These are phyloP conservation scores for Cardamine chenopodiifolia DNA, from an alignment of 345 rosid genomes.

Conservation along the genomic window DNA sequence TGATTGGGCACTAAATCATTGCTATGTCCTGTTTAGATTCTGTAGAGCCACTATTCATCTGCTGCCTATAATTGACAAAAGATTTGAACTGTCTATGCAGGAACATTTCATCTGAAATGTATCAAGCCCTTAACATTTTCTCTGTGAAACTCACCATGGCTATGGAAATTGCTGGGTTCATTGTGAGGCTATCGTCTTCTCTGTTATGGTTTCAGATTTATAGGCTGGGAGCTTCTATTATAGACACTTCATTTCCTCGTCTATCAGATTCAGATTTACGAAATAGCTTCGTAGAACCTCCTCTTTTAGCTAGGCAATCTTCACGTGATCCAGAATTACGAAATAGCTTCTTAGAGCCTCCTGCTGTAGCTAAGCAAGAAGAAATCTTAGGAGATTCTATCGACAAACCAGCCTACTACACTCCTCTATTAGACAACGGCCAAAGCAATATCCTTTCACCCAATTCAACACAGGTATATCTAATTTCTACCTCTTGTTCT, in stretches of 20 bases:
- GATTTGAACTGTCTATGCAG: slow-evolving; percentile 37
- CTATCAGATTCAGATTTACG: slow-evolving; percentile 63
- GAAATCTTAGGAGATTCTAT: slow-evolving; percentile 64
- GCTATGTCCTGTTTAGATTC: not conserved
- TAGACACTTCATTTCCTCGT: slow-evolving; percentile 46
- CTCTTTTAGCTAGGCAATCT: slow-evolving; percentile 47
- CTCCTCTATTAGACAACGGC: slow-evolving; percentile 64
- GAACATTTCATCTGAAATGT: slow-evolving; percentile 58
- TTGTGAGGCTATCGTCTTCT: slow-evolving; percentile 75
- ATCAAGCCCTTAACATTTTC: slow-evolving; percentile 57
- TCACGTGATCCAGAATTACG: slow-evolving; percentile 64
- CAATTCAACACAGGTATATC: slow-evolving; percentile 17
- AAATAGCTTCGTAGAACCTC: slow-evolving; percentile 70
- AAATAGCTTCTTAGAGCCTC: slow-evolving; percentile 68
- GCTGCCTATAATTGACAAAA: not conserved
- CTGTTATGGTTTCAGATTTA: slow-evolving; percentile 93
- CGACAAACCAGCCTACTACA: slow-evolving; percentile 63
- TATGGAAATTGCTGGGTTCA: slow-evolving; percentile 79
- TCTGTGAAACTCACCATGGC: slow-evolving; percentile 80
- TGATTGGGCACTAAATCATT: not conserved
- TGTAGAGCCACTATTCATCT: slow-evolving; percentile 3
- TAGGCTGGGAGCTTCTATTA: slow-evolving; percentile 67
- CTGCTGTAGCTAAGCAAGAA: slow-evolving; percentile 50
- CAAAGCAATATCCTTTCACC: slow-evolving; percentile 46
- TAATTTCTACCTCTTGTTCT: not conserved